These are phyloP conservation scores for Colletotrichum cuscutae DNA, from an alignment of 2,329 filamentous ascomycete genomes.

Conservation along the genomic window DNA sequence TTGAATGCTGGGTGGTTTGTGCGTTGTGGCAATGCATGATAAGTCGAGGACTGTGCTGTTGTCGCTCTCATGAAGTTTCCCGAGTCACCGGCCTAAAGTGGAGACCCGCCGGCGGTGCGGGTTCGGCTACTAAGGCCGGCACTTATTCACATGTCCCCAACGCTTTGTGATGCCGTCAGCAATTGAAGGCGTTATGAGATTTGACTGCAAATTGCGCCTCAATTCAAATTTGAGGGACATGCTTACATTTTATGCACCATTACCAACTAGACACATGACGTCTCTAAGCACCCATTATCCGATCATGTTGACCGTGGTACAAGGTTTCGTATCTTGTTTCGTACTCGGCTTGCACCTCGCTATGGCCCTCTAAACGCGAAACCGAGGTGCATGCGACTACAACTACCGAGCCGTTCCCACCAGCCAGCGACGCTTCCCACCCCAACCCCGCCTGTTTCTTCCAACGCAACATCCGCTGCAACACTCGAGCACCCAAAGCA, in stretches of 20 bases:
- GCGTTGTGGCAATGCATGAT: background rate
- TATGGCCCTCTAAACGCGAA: conserved; percentile 11
- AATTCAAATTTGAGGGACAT: background rate
- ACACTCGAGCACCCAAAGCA: conserved; percentile 22
- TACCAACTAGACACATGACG: background rate
- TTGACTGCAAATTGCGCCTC: background rate
- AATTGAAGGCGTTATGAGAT: background rate
- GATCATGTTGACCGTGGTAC: background rate
- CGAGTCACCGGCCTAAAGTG: background rate
- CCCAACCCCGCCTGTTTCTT: conserved; percentile 21
- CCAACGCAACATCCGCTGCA: conserved; percentile 3
- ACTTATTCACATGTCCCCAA: background rate
- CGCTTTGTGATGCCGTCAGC: background rate
- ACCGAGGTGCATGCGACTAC: conserved; percentile 28
- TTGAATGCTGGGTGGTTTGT: background rate
- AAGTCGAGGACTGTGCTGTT: background rate
- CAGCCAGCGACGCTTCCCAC: background rate
- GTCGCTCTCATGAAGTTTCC: background rate
- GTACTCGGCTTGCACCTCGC: conserved; percentile 27
- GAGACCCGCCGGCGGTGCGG: background rate
- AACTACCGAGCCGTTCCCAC: conserved; percentile 28
- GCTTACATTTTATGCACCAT: background rate
- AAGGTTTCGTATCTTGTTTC: conserved; percentile 27
- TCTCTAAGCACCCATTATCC: background rate
- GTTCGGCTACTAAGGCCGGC: background rate